Percentiles rank a stretch among this genome's conserved stretches.
These are phyloP conservation scores for Sclerotinia minor DNA, from an alignment of 2,329 filamentous ascomycete genomes.

Conservation along the genomic window DNA sequence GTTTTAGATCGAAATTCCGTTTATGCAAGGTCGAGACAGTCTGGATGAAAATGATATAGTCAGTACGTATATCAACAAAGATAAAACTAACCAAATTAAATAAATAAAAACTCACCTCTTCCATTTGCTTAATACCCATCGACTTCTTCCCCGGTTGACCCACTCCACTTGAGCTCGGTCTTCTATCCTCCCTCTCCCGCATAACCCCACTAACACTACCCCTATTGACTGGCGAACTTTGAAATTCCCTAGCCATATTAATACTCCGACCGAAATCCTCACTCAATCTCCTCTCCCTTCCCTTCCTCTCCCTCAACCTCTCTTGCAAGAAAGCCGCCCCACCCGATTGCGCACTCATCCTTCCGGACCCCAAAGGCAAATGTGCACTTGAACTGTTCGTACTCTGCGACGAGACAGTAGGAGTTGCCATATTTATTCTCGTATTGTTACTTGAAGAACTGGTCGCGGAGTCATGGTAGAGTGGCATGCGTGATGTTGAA, in stretches of 20 bases:
- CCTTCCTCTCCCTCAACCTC: slow-evolving; percentile 41
- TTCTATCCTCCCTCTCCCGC: slow-evolving; percentile 33
- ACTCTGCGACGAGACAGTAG: slow-evolving; percentile 24
- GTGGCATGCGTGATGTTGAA: slow-evolving; percentile 28
- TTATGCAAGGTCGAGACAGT: slow-evolving; percentile 69
- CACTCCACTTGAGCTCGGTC: slow-evolving; percentile 38
- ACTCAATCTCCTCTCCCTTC: slow-evolving; percentile 37
- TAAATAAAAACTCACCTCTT: slow-evolving; percentile 52
- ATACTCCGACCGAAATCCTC: slow-evolving; percentile 28
- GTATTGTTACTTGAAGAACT: slow-evolving; percentile 32
- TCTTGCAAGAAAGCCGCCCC: slow-evolving; percentile 41
- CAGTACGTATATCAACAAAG: not conserved
- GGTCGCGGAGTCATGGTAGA: slow-evolving; percentile 25
- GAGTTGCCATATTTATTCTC: slow-evolving; percentile 34
- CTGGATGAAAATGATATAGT: slow-evolving; percentile 41
- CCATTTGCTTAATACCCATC: slow-evolving; percentile 68
- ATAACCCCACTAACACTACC: slow-evolving; percentile 20
- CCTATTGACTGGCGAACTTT: slow-evolving; percentile 38
- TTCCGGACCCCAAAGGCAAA: slow-evolving; percentile 26
- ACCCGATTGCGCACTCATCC: slow-evolving; percentile 24
- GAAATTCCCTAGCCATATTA: slow-evolving; percentile 31
- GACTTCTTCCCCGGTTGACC: slow-evolving; percentile 43
- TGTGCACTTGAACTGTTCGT: slow-evolving; percentile 29
- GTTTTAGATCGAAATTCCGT: slow-evolving; percentile 75
- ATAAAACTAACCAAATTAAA: slow-evolving; percentile 22